phyloP scores from a whole-genome alignment of 108 stramenopile species.

The Skeletonema grethae region DNA sequence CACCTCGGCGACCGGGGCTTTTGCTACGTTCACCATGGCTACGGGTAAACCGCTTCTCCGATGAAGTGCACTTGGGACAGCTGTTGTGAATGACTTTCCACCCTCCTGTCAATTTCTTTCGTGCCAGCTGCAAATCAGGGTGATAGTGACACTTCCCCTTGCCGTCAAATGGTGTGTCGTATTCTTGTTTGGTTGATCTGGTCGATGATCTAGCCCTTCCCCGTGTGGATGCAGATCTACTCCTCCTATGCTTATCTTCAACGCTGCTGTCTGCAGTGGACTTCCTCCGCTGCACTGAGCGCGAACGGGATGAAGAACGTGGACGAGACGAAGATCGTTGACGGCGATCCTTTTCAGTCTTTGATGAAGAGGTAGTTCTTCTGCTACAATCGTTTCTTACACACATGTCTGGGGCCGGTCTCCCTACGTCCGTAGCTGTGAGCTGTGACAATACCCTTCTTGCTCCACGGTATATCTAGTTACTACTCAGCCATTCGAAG shows the following conservation, averaged over 20 bases:
- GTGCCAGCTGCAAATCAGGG: slow-evolving; percentile 30
- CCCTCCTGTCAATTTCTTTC: slow-evolving; percentile 37
- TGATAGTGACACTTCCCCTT: slow-evolving; percentile 49
- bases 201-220: neutral
- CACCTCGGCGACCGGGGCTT: neutral
- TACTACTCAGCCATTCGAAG: no score
- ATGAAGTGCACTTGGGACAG: slow-evolving; percentile 41
- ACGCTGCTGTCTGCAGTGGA: neutral
- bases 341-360: neutral
- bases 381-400: neutral
- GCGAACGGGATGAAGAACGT: neutral
- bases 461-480: no score
- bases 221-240: neutral
- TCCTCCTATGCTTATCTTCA: neutral
- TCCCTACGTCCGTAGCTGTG: no score
- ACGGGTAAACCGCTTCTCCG: slow-evolving; percentile 1
- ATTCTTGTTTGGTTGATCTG: neutral
- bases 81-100: slow-evolving; percentile 28
- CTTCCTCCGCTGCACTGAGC: neutral
- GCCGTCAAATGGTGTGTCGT: slow-evolving; percentile 45
- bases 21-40: neutral
- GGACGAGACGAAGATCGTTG: slow-evolving; percentile 1
- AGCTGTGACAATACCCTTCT: no score
- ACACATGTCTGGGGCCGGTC: neutral
- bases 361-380: neutral